Evolutionary conservation across 2,329 filamentous ascomycete genomes (phyloP), one percentile per base, ranked within the genome.

Genomic region (Ampelomyces quisqualis): DNA sequence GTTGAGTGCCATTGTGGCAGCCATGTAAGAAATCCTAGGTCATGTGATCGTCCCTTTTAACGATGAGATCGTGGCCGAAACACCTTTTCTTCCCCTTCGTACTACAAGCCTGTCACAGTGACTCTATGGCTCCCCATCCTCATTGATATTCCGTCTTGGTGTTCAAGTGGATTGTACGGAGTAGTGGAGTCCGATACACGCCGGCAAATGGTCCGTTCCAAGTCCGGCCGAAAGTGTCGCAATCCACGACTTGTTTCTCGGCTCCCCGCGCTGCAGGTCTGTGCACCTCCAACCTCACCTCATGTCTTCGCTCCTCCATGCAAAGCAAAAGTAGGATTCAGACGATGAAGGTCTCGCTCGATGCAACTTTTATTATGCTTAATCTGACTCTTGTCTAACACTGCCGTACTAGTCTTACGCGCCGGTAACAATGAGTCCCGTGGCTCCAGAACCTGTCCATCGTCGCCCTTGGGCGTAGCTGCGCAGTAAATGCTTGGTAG

Each of bases 91-190:
- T 14, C 7, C 15, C 32, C 14, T 23, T 10, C n/a, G n/a, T n/a
- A n/a, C n/a, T n/a, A n/a, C n/a, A n/a, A n/a, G n/a, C n/a, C n/a
- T n/a, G n/a, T n/a, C n/a, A n/a, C 22, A 26, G 21, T 3, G 20
- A 19, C 18, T 26, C 22, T 34, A 43, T 58, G 53, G 57, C 51
- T 64, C 58, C 58, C 58, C 52, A 56, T 49, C 39, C 33, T 38
- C 42, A 40, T 37, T 46, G 38, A 38, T 46, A 29, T 14, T 34
- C 33, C 37, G 37, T 20, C 23, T n/a, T 26, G 9, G 33, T 39
- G 29, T 39, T 23, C 17, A 15, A 31, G 26, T 19, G 5, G 27
- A 28, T 10, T 23, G 26, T 19, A 31, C n/a, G n/a, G n/a, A n/a
- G n/a, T 34, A 34, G 44, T 33, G 39, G 47, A 45, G 41, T 55